phyloP scores from a whole-genome alignment of 2,329 filamentous ascomycete genomes.

The Cryoendolithus antarcticus region DNA sequence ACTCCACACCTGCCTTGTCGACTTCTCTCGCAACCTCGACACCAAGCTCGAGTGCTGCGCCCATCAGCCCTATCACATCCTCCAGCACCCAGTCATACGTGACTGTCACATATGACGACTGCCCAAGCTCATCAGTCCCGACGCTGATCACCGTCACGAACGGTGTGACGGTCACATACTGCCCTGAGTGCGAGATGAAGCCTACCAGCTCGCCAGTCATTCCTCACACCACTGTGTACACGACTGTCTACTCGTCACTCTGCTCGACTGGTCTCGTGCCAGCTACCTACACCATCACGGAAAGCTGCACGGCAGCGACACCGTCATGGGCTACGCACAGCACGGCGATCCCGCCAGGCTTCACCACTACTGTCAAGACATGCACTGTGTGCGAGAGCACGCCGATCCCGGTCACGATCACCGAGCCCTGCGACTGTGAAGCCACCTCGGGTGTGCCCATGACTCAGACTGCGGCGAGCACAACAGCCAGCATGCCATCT shows the following conservation, averaged over 20 bases:
- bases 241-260: slow-evolving; percentile 22
- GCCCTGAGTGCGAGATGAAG: slow-evolving; percentile 20
- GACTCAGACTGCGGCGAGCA: slow-evolving; percentile 6
- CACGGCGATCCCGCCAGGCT: slow-evolving; percentile 21
- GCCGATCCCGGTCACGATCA: slow-evolving; percentile 23
- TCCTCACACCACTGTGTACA: slow-evolving; percentile 25
- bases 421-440: slow-evolving; percentile 24
- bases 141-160: slow-evolving; percentile 24
- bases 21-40: background rate
- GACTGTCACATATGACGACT: slow-evolving; percentile 22
- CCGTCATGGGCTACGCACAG: slow-evolving; percentile 23
- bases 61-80: slow-evolving; percentile 1
- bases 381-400: slow-evolving; percentile 21
- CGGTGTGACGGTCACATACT: slow-evolving; percentile 25
- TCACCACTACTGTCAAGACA: slow-evolving; percentile 22
- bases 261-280: slow-evolving; percentile 23
- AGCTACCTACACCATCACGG: slow-evolving; percentile 25
- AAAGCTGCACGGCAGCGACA: slow-evolving; percentile 22
- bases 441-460: slow-evolving; percentile 15
- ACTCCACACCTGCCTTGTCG: slow-evolving; percentile 1
- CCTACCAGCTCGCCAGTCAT: slow-evolving; percentile 7
- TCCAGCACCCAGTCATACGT: slow-evolving; percentile 17
- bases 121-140: slow-evolving; percentile 17
- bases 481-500: slow-evolving; percentile 6
- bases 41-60: slow-evolving; percentile 1